Base-by-base conservation (phyloP, 768 basidiomycete species). In the Lenzites betulinus region DNA sequence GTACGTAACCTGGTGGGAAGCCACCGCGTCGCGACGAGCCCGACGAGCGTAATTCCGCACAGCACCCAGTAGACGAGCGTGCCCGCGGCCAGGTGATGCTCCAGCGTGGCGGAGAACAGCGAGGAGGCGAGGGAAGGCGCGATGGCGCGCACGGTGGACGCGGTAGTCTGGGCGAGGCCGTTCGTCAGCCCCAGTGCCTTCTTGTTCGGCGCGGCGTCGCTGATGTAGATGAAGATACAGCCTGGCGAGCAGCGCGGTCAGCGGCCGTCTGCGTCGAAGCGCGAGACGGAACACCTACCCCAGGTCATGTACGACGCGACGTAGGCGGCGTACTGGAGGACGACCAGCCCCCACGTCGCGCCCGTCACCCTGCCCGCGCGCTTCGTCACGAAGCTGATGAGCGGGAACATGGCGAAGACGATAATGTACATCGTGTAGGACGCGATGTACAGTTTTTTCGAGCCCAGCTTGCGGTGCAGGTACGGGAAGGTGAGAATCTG, bases 81-180 rank as follows among this genome's bases (percentile, higher is more conserved):
- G 0, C 82, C 82, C 1, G 78, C 79, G 2, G 73, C 67, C 7
- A 81, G 63, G 26, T 76, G 71, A n/a, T 63, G 66, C 58, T 82
- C 71, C 13, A 80, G 53, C 0, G 82, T 81, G 0, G 80, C 58
- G 0, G 84, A 78, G 64, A 83, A 86, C 12, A 86, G 68, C 0
- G 84, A 84, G 1, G 82, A 78, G 1, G 83, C 76, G 18, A 79
- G 64, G 8, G 80, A 74, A 0, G 84, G 85, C 2, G 81, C 81
- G n/a, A 85, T 61, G 0, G 81, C 74, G 36, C 85, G 76, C 64
- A 78, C 74, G 6, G 75, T 71, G 1, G 79, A 83, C 3, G 73
- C 73, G 2, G 78, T 67, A 67, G 81, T 82, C 68, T 87, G 84
- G 1, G 78, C 82, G 36, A 85, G 64, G 7, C 83, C 83, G 58